Conservation (phyloP, 75 land plant species). For the Ceratopteris richardii region DNA sequence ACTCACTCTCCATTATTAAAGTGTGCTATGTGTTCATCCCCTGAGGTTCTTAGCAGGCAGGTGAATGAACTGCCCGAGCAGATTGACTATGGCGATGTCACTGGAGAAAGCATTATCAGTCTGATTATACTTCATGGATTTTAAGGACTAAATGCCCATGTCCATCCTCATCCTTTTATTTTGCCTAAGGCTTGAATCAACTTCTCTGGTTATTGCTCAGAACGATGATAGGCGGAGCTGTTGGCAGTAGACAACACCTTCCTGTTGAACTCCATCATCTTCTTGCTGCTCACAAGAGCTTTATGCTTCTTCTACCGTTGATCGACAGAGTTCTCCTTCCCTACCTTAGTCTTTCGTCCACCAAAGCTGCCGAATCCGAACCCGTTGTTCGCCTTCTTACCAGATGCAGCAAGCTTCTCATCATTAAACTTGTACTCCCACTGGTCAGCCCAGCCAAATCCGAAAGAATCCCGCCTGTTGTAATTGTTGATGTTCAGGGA, state of each 20-base stretch:
- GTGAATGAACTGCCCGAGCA: too few relatives aligned
- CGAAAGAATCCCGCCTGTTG: conserved; percentile 16
- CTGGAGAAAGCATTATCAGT: too few relatives aligned
- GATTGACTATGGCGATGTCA: too few relatives aligned
- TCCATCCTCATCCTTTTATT: too few relatives aligned
- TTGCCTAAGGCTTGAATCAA: too few relatives aligned
- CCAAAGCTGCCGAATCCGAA: not conserved
- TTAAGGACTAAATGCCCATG: too few relatives aligned
- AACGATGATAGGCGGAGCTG: too few relatives aligned
- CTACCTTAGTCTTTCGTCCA: not conserved
- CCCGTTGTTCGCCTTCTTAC: not conserved
- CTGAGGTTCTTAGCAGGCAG: too few relatives aligned
- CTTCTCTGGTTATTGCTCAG: too few relatives aligned
- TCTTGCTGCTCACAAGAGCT: conserved; percentile 7
- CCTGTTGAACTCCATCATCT: conserved; percentile 8
- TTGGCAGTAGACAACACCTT: not conserved
- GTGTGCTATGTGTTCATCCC: too few relatives aligned
- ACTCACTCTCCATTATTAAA: too few relatives aligned
- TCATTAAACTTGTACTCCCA: conserved; percentile 34
- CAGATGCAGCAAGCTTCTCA: conserved; percentile 7
- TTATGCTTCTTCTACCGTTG: conserved; percentile 7
- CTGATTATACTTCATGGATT: too few relatives aligned
- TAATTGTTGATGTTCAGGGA: conserved; percentile 5
- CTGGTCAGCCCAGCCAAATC: conserved; percentile 30
- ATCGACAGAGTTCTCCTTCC: not conserved